Evolutionary conservation across 2,329 filamentous ascomycete species (phyloP).

Genomic region (Exophiala sp.): DNA sequence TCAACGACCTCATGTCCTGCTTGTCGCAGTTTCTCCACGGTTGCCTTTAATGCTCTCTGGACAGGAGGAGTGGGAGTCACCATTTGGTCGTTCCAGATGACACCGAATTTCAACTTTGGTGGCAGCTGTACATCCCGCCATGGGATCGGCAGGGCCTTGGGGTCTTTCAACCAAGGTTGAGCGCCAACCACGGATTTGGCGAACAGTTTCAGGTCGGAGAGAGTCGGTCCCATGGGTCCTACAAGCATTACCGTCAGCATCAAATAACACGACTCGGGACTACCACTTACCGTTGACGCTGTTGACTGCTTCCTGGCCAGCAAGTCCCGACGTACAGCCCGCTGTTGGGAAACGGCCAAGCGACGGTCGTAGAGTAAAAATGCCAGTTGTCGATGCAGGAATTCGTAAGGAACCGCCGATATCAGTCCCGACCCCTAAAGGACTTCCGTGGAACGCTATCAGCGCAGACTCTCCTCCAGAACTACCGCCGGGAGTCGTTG

Average conservation of each 20-base stretch:
- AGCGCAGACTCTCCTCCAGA: constrained; percentile 50
- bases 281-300: constrained; percentile 54
- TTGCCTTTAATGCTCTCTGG: constrained; percentile 10
- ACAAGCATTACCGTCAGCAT: constrained; percentile 38
- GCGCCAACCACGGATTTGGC: constrained; percentile 34
- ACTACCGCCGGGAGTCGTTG: constrained; percentile 48
- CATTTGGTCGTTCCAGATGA: constrained; percentile 17
- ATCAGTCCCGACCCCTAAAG: constrained; percentile 48
- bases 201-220: constrained; percentile 45
- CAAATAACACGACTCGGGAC: constrained; percentile 12
- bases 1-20: constrained; percentile 49
- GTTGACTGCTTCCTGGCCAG: constrained; percentile 50
- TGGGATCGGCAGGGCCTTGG: constrained; percentile 47
- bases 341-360: constrained; percentile 39
- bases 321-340: constrained; percentile 51
- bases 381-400: constrained; percentile 46
- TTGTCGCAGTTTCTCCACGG: constrained; percentile 33
- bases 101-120: constrained; percentile 23
- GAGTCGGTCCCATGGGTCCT: constrained; percentile 51
- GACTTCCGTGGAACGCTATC: constrained; percentile 43
- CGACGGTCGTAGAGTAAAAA: constrained; percentile 39
- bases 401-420: constrained; percentile 47
- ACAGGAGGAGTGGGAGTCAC: constrained; percentile 19
- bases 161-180: constrained; percentile 51
- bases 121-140: constrained; percentile 47